A percentile compares a stretch with the other conserved stretches of the same genome.
These are phyloP conservation scores for Podila minutissima DNA, from an alignment of 192 early-diverging fungal genomes.

Conservation along the genomic window DNA sequence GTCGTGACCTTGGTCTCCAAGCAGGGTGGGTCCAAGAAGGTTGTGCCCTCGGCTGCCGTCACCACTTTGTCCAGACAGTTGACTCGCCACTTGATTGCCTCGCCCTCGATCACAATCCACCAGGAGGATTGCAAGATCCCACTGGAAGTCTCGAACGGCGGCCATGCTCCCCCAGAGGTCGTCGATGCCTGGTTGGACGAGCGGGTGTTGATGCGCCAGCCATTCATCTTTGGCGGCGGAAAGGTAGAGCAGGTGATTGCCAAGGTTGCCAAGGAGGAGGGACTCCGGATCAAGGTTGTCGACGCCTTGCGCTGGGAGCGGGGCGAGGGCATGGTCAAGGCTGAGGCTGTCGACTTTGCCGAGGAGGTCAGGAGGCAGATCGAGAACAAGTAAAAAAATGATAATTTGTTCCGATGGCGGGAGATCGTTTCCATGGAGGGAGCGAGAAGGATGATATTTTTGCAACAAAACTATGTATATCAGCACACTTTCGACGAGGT, in stretches of 20 bases:
- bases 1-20: conserved; percentile 61
- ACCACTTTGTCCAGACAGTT: conserved; percentile 73
- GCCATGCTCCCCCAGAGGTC: conserved; percentile 54
- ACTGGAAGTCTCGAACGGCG: conserved; percentile 52
- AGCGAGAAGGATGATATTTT: too few species aligned
- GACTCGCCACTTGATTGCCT: conserved; percentile 91
- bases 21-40: conserved; percentile 41
- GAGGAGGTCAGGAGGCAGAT: conserved; percentile 73
- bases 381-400: conserved; percentile 34
- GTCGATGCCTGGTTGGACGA: conserved; percentile 57
- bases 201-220: conserved; percentile 74
- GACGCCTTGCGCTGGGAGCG: conserved; percentile 83
- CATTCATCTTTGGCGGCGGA: conserved; percentile 81
- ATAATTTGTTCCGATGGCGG: not conserved
- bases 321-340: conserved; percentile 89
- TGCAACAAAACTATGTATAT: too few species aligned
- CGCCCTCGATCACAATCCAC: conserved; percentile 67
- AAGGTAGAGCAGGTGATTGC: conserved; percentile 72
- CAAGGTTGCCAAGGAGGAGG: conserved; percentile 55
- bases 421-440: too few species aligned
- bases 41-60: conserved; percentile 44
- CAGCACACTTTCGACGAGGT: too few species aligned
- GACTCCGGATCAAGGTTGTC: conserved; percentile 63
- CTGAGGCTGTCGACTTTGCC: conserved; percentile 75
- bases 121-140: conserved; percentile 54